A percentile compares a stretch with the other conserved stretches of the same genome.
These are phyloP conservation scores for Comarum palustre DNA, from an alignment of 306 rosid species.

Conservation along the genomic window DNA sequence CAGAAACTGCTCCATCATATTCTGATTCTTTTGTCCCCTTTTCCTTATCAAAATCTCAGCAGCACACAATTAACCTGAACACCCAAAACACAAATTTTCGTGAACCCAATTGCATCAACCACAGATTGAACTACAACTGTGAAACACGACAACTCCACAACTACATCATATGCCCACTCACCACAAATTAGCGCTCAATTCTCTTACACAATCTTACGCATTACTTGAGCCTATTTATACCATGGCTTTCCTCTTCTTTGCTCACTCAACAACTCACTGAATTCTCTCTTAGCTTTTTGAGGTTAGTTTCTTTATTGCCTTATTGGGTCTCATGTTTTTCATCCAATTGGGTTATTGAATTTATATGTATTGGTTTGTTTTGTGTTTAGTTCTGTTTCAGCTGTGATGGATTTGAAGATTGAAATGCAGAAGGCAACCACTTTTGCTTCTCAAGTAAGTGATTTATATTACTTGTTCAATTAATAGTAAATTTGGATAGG, in stretches of 20 bases:
- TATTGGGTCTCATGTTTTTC: background rate
- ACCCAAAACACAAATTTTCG: background rate
- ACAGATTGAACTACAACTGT: background rate
- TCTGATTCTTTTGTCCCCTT: background rate
- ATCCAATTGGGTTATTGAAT: background rate
- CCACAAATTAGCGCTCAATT: background rate
- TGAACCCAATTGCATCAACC: constrained; percentile 15
- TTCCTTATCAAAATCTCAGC: background rate
- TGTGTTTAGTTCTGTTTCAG: background rate
- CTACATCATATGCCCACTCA: background rate
- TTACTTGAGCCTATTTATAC: background rate
- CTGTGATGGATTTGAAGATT: constrained; percentile 18
- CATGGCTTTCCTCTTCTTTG: constrained; percentile 3
- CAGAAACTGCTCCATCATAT: background rate
- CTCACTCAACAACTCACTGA: background rate
- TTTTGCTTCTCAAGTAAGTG: constrained; percentile 25
- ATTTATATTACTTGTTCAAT: background rate
- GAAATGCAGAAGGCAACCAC: constrained; percentile 27
- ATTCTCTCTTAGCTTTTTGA: background rate
- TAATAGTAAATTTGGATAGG: background rate
- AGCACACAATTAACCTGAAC: constrained; percentile 1
- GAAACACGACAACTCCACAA: constrained; percentile 3
- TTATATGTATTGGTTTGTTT: background rate
- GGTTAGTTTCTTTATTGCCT: background rate
- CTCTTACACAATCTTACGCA: background rate